These are phyloP conservation scores for Friedmanniomyces simplex DNA, from an alignment of 495 filamentous ascomycete genomes.

Conservation along the genomic window DNA sequence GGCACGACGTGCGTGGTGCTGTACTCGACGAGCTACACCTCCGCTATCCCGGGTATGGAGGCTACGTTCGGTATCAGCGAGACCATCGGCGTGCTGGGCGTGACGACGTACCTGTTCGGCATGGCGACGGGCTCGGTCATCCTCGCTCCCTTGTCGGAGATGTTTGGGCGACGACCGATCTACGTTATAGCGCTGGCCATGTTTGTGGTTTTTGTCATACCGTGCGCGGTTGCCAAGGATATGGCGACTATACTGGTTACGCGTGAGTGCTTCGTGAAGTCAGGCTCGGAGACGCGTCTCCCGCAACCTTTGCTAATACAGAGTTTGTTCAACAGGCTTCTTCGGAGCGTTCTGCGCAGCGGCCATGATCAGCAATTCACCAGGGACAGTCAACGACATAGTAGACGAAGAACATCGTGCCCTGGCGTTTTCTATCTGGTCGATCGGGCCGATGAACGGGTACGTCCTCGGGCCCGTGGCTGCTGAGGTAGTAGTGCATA, in stretches of 20 bases:
- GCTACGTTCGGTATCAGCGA: slow-evolving; percentile 51
- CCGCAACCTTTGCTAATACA: too few species aligned
- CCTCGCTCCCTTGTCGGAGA: slow-evolving; percentile 65
- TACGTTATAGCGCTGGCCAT: slow-evolving; percentile 53
- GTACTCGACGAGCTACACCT: slow-evolving; percentile 78
- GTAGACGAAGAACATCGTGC: slow-evolving; percentile 58
- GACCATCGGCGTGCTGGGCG: slow-evolving; percentile 56
- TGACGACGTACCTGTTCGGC: slow-evolving; percentile 70
- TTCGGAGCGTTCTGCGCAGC: slow-evolving; percentile 68
- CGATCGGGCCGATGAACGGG: slow-evolving; percentile 70
- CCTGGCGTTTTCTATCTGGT: slow-evolving; percentile 63
- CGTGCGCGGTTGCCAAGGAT: slow-evolving; percentile 57
- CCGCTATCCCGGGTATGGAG: slow-evolving; percentile 55
- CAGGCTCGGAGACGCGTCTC: too few species aligned
- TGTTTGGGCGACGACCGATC: slow-evolving; percentile 66
- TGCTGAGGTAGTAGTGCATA: not conserved
- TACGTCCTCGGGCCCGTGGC: slow-evolving; percentile 15
- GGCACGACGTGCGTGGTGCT: slow-evolving; percentile 67
- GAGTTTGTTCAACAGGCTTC: slow-evolving; percentile 33
- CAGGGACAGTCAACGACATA: slow-evolving; percentile 76
- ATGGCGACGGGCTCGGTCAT: slow-evolving; percentile 63
- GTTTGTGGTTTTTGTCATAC: slow-evolving; percentile 59
- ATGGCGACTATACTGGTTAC: slow-evolving; percentile 54
- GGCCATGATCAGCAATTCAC: slow-evolving; percentile 69
- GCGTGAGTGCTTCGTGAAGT: slow-evolving; percentile 27